These are phyloP conservation scores for Wickerhamiella lipophila DNA, from an alignment of 805 yeast genomes.

Conservation along the genomic window DNA sequence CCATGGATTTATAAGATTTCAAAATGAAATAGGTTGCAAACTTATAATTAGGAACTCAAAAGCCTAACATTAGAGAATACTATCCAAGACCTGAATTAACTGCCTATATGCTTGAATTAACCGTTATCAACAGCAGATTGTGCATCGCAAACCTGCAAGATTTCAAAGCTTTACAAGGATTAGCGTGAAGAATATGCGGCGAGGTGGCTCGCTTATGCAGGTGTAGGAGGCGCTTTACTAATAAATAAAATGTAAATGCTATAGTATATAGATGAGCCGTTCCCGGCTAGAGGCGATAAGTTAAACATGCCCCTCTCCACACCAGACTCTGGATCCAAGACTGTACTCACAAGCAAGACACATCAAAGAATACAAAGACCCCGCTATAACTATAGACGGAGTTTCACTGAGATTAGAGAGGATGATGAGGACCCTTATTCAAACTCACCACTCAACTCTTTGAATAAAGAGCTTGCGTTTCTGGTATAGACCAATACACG, in stretches of 20 bases:
- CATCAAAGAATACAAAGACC: not conserved
- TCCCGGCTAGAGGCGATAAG: not conserved
- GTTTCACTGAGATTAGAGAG: not conserved
- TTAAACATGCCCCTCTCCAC: not conserved
- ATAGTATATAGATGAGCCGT: not conserved
- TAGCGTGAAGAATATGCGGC: not conserved
- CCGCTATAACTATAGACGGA: slow-evolving; percentile 1
- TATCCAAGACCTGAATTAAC: too few species aligned
- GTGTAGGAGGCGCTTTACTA: not conserved
- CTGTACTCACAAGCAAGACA: not conserved
- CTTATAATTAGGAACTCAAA: too few species aligned
- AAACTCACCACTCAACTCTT: not conserved
- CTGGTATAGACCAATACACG: too few species aligned
- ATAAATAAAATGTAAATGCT: not conserved
- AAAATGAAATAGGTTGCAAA: too few species aligned
- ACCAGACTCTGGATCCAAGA: not conserved
- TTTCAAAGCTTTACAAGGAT: not conserved
- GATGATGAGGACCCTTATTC: not conserved
- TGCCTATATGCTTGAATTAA: too few species aligned
- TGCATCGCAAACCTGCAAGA: not conserved
- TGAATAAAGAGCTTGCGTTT: not conserved
- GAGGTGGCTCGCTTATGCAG: not conserved
- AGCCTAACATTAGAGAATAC: too few species aligned
- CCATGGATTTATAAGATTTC: too few species aligned
- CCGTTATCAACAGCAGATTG: not conserved